Conservation (phyloP, 2,329 filamentous ascomycete species). For the Trichoderma sp. region DNA sequence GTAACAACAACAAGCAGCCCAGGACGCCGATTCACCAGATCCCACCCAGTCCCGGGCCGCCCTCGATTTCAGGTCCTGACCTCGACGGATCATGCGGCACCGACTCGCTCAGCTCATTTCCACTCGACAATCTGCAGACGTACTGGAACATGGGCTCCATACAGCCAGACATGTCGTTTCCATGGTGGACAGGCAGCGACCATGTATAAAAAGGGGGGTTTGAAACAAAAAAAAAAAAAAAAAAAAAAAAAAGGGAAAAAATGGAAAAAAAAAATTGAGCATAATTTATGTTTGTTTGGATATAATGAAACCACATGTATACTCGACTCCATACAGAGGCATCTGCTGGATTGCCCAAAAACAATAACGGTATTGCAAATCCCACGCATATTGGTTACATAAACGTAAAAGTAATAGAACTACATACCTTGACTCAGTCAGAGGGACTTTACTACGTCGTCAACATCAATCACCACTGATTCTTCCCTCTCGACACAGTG, state of each 20-base stretch:
- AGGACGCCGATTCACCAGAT: background rate
- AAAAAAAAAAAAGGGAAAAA: background rate
- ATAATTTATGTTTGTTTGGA: background rate
- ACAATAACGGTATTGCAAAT: background rate
- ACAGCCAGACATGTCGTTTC: background rate
- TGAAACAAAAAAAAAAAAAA: too few species aligned
- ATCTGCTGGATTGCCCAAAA: background rate
- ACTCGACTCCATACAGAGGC: background rate
- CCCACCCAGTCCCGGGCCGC: background rate
- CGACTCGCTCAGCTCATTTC: background rate
- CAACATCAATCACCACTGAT: background rate
- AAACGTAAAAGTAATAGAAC: background rate
- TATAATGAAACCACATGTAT: background rate
- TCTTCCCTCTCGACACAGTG: too few species aligned
- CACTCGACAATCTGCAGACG: slow-evolving; percentile 10
- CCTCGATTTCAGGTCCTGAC: background rate
- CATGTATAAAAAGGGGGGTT: background rate
- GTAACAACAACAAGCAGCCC: background rate
- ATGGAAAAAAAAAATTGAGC: background rate
- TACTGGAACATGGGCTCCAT: slow-evolving; percentile 10
- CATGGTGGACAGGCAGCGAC: slow-evolving; percentile 7
- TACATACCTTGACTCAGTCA: background rate
- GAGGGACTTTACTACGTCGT: background rate
- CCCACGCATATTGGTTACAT: background rate
- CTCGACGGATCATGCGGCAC: background rate